phyloP scores from a whole-genome alignment of 371 early-diverging fungal genomes.

The Gilbertella persicaria region DNA sequence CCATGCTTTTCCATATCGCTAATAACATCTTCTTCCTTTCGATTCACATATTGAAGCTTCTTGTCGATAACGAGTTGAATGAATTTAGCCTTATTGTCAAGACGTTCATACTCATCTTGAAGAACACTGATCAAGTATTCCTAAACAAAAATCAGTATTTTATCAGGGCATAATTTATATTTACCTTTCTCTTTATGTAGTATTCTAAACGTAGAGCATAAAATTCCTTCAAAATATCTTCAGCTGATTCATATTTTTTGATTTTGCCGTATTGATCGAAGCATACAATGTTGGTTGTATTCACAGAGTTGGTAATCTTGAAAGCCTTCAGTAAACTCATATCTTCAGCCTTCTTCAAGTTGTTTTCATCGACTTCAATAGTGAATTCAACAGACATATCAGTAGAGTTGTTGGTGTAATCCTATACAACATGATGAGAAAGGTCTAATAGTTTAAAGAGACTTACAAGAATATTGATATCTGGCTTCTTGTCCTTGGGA shows the following conservation, averaged over 20 bases:
- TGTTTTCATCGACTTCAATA: slow-evolving; percentile 71
- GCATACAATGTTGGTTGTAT: slow-evolving; percentile 95
- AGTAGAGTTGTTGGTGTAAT: slow-evolving; percentile 84
- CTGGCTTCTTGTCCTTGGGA: slow-evolving; percentile 43
- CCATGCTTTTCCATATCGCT: slow-evolving; percentile 76
- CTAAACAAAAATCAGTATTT: slow-evolving; percentile 7
- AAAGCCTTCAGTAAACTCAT: slow-evolving; percentile 86
- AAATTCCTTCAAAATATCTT: slow-evolving; percentile 94
- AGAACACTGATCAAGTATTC: slow-evolving; percentile 73
- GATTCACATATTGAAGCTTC: slow-evolving; percentile 84
- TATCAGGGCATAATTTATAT: not conserved
- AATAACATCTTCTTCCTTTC: slow-evolving; percentile 81
- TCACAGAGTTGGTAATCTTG: slow-evolving; percentile 74
- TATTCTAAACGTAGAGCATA: slow-evolving; percentile 85
- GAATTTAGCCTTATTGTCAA: slow-evolving; percentile 95
- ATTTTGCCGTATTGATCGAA: slow-evolving; percentile 94
- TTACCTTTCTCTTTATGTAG: slow-evolving; percentile 92
- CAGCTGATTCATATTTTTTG: slow-evolving; percentile 79
- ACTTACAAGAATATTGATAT: slow-evolving; percentile 20
- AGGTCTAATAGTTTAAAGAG: not conserved
- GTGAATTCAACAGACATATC: slow-evolving; percentile 84
- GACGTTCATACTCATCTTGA: slow-evolving; percentile 70
- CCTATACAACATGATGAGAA: slow-evolving; percentile 26
- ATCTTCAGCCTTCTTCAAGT: slow-evolving; percentile 71
- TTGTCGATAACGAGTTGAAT: slow-evolving; percentile 91